Conservation (phyloP, 805 yeast species). For the Saturnispora quitensis region DNA sequence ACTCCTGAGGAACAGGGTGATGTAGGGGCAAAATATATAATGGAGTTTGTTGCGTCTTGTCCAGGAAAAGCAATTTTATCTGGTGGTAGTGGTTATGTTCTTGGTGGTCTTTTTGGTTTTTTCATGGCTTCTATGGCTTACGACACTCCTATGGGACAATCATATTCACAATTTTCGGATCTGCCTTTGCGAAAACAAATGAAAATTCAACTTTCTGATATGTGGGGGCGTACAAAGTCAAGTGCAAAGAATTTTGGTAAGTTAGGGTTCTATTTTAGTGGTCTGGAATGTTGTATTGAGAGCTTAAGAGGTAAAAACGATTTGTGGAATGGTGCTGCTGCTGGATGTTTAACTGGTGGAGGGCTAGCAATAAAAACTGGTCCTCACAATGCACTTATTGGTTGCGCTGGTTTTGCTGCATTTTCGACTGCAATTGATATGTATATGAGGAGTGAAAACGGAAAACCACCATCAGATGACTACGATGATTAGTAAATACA, state of each 20-base stretch:
- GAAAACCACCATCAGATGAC: conserved; percentile 79
- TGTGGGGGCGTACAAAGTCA: conserved; percentile 81
- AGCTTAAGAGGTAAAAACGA: conserved; percentile 84
- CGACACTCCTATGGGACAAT: conserved; percentile 60
- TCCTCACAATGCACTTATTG: conserved; percentile 82
- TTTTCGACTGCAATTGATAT: conserved; percentile 84
- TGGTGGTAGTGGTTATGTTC: conserved; percentile 87
- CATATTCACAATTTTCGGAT: conserved; percentile 49
- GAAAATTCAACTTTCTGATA: conserved; percentile 82
- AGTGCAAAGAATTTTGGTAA: conserved; percentile 92
- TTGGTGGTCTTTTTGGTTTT: conserved; percentile 92
- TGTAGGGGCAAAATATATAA: conserved; percentile 76
- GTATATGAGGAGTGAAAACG: conserved; percentile 76
- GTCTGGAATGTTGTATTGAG: conserved; percentile 86
- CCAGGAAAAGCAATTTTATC: conserved; percentile 90
- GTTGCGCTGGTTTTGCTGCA: conserved; percentile 97
- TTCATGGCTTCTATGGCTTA: conserved; percentile 89
- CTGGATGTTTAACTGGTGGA: conserved; percentile 96
- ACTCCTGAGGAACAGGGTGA: conserved; percentile 90
- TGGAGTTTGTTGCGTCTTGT: conserved; percentile 81
- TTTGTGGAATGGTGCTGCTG: conserved; percentile 80
- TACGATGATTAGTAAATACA: conserved; percentile 48
- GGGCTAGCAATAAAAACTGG: conserved; percentile 89
- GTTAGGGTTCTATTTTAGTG: conserved; percentile 84
- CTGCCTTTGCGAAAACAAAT: conserved; percentile 89